These are phyloP conservation scores for Wickerhamiella sergipiensis DNA, from an alignment of 805 yeast genomes.

Conservation along the genomic window DNA sequence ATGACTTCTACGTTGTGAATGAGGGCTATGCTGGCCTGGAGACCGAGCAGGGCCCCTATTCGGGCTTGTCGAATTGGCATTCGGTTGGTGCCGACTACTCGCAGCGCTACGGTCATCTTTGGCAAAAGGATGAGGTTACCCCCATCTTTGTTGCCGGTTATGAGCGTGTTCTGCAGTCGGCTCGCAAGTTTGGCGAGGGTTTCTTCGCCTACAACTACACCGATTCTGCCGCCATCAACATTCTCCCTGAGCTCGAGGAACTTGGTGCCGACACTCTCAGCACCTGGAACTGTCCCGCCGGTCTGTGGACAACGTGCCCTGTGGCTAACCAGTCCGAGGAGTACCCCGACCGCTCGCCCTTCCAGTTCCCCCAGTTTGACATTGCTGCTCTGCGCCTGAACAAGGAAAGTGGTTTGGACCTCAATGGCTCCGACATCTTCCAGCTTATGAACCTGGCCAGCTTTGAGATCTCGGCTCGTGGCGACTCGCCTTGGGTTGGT, in stretches of 20 bases:
- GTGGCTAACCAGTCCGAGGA: slow-evolving; percentile 21
- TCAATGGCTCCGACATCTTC: slow-evolving; percentile 30
- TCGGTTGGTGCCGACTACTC: slow-evolving; percentile 34
- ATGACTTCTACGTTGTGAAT: slow-evolving; percentile 15
- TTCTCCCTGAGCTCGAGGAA: slow-evolving; percentile 33
- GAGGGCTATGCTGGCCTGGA: slow-evolving; percentile 30
- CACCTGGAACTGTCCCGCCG: slow-evolving; percentile 26
- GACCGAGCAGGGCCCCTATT: slow-evolving; percentile 30
- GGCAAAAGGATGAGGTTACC: slow-evolving; percentile 24
- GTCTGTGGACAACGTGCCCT: slow-evolving; percentile 22
- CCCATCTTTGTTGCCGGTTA: slow-evolving; percentile 29
- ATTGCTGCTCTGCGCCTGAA: slow-evolving; percentile 22
- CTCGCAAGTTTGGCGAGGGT: slow-evolving; percentile 44
- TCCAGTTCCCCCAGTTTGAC: slow-evolving; percentile 15
- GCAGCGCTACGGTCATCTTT: slow-evolving; percentile 31
- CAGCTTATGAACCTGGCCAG: slow-evolving; percentile 35
- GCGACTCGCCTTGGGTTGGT: slow-evolving; percentile 30
- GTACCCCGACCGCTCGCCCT: slow-evolving; percentile 1
- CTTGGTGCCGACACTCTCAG: slow-evolving; percentile 50
- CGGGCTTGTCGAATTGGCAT: slow-evolving; percentile 35
- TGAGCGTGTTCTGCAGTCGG: slow-evolving; percentile 33
- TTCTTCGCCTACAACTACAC: slow-evolving; percentile 37
- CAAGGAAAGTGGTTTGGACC: slow-evolving; percentile 26
- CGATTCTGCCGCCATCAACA: slow-evolving; percentile 25
- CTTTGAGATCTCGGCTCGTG: slow-evolving; percentile 37